Evolutionary conservation across 2,329 filamentous ascomycete genomes (phyloP), one percentile per base, ranked within the genome.

Genomic region (Colletotrichum ledebouriae): DNA sequence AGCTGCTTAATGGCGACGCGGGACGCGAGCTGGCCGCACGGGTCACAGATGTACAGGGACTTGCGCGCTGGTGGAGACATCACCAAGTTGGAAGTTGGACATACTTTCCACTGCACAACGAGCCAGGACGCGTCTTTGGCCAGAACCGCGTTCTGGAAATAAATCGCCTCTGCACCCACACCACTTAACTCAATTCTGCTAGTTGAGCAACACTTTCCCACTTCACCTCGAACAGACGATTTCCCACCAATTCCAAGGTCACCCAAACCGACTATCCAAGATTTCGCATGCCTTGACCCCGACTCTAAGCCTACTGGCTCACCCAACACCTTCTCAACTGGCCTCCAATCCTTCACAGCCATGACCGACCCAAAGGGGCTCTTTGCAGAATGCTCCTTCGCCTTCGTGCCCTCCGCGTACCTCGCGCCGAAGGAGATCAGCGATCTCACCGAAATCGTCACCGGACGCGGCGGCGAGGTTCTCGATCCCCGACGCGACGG

Each of bases 381-480:
- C 64, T 84, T 85, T 72, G 69, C 75, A 70, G 78, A 83, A 68
- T 84, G 82, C 76, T 71, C 75, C 9, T 76, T 85, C 70, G 81
- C 81, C 41, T 85, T 85, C 71, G 82, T 85, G 42, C 78, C 82
- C 1, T 83, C 82, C 73, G 76, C 73, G 42, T 71, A 74, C 15
- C 75, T 85, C 17, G 74, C 81, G 10, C 77, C 79, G 1, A 82
- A 78, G 57, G 71, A 79, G 4, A 82, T 84, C 55, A 73, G 77
- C 60, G 81, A 83, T 83, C 73, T 86, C 11, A 80, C 83, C 6
- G 72, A 73, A 2, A 78, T 82, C 2, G 77, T 86, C 37, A 71
- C 77, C 66, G 81, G 84, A 12, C 82, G 87, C 80, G 87, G 86
- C 71, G 87, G 83, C 63, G 74, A 79, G 39, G 78, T 87, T 2